phyloP scores from a whole-genome alignment of 179 eudicot species.

The Actinidia arguta region DNA sequence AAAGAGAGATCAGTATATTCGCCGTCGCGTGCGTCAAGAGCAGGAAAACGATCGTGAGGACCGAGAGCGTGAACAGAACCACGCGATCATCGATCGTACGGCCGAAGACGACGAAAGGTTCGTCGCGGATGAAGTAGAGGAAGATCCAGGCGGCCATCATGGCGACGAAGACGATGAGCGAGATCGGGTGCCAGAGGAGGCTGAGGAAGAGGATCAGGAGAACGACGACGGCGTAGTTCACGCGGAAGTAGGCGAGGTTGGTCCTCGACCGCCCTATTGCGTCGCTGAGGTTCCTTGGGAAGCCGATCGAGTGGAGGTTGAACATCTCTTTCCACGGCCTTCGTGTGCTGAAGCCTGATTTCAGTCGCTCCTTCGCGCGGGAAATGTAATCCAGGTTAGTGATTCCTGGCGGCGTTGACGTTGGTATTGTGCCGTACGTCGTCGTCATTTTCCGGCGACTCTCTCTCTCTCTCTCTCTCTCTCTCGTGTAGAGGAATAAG shows the following conservation, averaged over 20 bases:
- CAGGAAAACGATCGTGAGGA: constrained; percentile 36
- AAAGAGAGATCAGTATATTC: constrained; percentile 30
- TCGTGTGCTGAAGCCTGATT: constrained; percentile 28
- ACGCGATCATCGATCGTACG: constrained; percentile 22
- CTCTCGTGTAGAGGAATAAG: not conserved
- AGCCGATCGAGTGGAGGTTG: constrained; percentile 19
- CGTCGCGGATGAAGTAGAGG: constrained; percentile 40
- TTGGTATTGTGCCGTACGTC: constrained; percentile 5
- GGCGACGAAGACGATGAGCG: constrained; percentile 39
- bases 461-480: not conserved
- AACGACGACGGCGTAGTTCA: constrained; percentile 39
- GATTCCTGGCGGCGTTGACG: not conserved
- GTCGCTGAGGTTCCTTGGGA: constrained; percentile 20
- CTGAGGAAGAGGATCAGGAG: constrained; percentile 44
- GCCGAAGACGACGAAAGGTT: constrained; percentile 24
- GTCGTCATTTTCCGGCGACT: not conserved
- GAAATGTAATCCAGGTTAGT: constrained; percentile 23
- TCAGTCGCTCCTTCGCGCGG: constrained; percentile 30
- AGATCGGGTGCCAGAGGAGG: constrained; percentile 44
- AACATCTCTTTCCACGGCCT: constrained; percentile 45
- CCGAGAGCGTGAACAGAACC: constrained; percentile 30
- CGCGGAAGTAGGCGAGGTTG: constrained; percentile 37
- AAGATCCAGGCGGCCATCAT: constrained; percentile 36
- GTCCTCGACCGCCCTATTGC: constrained; percentile 25
- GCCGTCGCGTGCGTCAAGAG: constrained; percentile 35